Percentiles rank a stretch among this genome's conserved stretches.
Evolutionary conservation across 2,329 filamentous ascomycete genomes (phyloP).

Genomic region (Madurella mycetomatis): DNA sequence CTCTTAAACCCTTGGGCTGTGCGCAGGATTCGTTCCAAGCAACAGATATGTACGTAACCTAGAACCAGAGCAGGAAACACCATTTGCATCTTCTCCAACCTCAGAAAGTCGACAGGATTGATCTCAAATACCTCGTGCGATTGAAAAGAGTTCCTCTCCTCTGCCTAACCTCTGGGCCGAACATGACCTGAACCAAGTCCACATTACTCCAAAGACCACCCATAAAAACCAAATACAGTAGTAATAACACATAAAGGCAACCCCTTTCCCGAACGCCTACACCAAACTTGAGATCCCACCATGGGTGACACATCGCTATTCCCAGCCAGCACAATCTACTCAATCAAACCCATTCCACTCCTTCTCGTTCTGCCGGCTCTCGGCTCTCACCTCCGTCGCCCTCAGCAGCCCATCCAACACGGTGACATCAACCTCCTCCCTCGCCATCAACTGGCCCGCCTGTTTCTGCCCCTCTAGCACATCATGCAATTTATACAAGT

Average conservation of each 20-base stretch:
- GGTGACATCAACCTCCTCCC: conserved; percentile 61
- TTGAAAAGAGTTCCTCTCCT: background rate
- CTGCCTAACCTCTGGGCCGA: background rate
- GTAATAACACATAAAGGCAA: background rate
- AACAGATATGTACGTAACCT: too few relatives aligned
- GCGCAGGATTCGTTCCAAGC: too few relatives aligned
- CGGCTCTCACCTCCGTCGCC: conserved; percentile 6
- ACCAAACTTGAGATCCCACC: background rate
- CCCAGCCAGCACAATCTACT: background rate
- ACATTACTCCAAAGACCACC: background rate
- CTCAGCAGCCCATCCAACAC: conserved; percentile 46
- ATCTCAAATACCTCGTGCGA: too few relatives aligned
- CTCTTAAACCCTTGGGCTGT: too few relatives aligned
- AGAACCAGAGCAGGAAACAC: too few relatives aligned
- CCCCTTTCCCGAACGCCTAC: conserved; percentile 23
- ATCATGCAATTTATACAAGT: conserved; percentile 79
- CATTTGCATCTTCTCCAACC: too few relatives aligned
- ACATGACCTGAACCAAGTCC: background rate
- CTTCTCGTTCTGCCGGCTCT: background rate
- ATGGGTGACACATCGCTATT: background rate
- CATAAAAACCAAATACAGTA: background rate
- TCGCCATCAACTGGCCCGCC: conserved; percentile 57
- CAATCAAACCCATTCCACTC: conserved; percentile 16
- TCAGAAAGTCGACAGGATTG: too few relatives aligned
- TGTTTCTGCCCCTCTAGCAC: conserved; percentile 76